Evolutionary conservation across 208 protist species (phyloP), one percentile per base, ranked within the genome.

Genomic region (Chromosphaera perkinsii): DNA sequence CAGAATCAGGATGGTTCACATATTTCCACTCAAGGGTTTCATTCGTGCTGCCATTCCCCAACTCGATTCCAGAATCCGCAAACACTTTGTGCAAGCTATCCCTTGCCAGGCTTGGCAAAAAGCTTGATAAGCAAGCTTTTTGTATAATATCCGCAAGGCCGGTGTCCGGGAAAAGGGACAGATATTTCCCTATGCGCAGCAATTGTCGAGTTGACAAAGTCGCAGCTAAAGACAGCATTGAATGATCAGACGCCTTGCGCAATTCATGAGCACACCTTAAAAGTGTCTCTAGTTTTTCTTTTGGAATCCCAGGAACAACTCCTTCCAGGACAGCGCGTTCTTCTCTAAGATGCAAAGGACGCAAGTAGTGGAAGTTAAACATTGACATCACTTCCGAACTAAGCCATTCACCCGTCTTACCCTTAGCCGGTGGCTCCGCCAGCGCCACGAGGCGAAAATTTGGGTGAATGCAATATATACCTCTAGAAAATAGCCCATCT

Each of bases 381-480:
- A 93, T 54, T 20, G 81, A 79, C 1, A 89, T 85, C 14, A 91
- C 76, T 36, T 96, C 90, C 10, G 80, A 73, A 4, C 78, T 81
- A 45, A 94, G 62, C 73, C 83, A 94, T 20, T 14, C 7, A 24
- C 3, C n/a, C n/a, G 10, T 29, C 7, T 14, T 40, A 33, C 26
- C 22, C 14, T 12, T 54, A 20, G 17, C 7, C 3, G 37, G 68
- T 20, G 82, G 86, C 7, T 82, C 75, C 5, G 89, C 85, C 1
- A 87, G 85, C 4, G 87, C 88, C 26, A 94, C 66, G 1, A 92
- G 81, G 60, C 90, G 84, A 52, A 95, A 94, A 35, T 86, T 78
- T 20, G 88, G 86, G 71, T 95, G 91, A 17, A 95, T 80, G 0
- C 77, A 81, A 51, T 82, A 81, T 26, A 93, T 85, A 20, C 0